Conservation (phyloP, 1,284 basidiomycete species). For the Rhodotorula sp. region DNA sequence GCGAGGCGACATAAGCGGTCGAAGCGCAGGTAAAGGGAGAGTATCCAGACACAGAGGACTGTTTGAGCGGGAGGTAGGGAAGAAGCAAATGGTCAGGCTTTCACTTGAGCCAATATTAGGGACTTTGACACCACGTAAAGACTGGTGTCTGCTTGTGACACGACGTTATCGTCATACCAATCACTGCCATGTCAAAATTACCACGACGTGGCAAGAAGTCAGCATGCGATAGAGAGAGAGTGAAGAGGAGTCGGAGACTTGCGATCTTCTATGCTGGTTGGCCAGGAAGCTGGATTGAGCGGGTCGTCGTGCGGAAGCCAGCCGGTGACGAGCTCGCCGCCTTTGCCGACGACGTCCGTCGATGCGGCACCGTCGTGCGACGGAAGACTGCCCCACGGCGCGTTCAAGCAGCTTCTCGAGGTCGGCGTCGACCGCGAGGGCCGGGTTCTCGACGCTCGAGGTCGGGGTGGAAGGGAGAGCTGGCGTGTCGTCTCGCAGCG, state of each 20-base stretch:
- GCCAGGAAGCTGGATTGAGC: constrained; percentile 17
- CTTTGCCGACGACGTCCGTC: neutral
- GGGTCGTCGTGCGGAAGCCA: constrained; percentile 12
- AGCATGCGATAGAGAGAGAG: too few species aligned
- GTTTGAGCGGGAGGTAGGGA: neutral
- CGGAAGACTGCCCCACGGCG: neutral
- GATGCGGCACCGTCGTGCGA: neutral
- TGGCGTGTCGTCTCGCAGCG: neutral
- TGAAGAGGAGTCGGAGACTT: neutral
- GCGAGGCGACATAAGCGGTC: constrained; percentile 28
- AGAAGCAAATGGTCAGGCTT: neutral
- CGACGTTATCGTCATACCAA: too few species aligned
- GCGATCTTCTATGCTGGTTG: constrained; percentile 13
- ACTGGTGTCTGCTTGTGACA: too few species aligned
- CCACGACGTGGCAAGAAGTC: too few species aligned
- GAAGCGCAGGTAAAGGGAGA: constrained; percentile 29
- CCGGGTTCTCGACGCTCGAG: neutral
- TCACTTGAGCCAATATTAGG: too few species aligned
- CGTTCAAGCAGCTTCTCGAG: neutral
- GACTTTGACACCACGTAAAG: too few species aligned
- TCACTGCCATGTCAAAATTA: too few species aligned
- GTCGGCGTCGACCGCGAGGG: neutral
- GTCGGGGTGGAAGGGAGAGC: neutral
- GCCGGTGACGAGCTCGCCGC: neutral
- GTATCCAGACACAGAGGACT: constrained; percentile 26